Evolutionary conservation across 257 asterid species (phyloP).

Genomic region (Agastache rugosa): DNA sequence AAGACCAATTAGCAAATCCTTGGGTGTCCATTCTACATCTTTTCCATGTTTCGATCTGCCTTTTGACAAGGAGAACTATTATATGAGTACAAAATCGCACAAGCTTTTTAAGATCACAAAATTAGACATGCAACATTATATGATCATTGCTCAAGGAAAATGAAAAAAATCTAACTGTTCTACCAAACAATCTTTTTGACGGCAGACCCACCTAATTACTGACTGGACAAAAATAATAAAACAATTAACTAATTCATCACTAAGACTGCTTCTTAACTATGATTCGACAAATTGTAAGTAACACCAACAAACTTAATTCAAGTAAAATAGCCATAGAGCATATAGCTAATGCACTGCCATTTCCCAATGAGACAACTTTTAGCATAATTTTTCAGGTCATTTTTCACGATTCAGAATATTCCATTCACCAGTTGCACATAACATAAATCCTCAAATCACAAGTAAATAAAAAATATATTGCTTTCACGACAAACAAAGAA

Average conservation of each 20-base stretch:
- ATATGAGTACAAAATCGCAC: slow-evolving; percentile 45
- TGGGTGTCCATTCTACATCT: slow-evolving; percentile 87
- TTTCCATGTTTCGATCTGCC: slow-evolving; percentile 99
- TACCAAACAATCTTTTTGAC: not conserved
- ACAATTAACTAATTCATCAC: slow-evolving; percentile 16
- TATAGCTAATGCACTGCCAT: not conserved
- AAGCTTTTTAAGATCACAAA: slow-evolving; percentile 18
- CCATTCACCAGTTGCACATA: not conserved
- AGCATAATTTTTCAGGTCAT: not conserved
- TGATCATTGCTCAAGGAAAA: not conserved
- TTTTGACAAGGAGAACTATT: slow-evolving; percentile 82
- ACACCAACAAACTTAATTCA: slow-evolving; percentile 22
- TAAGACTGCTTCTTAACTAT: not conserved
- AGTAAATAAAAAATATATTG: not conserved
- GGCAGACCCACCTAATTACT: slow-evolving; percentile 14
- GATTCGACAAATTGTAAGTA: slow-evolving; percentile 8
- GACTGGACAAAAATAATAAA: not conserved
- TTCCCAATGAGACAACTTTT: not conserved
- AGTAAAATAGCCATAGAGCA: slow-evolving; percentile 10
- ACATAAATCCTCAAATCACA: slow-evolving; percentile 26
- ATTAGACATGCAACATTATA: not conserved
- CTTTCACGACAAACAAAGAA: slow-evolving; percentile 31
- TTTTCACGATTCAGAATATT: slow-evolving; percentile 20
- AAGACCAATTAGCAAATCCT: slow-evolving; percentile 80
- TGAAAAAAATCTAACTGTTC: not conserved